Evolutionary conservation across 139 green algal species (phyloP).

Genomic region (Chlamydomonas eustigma): DNA sequence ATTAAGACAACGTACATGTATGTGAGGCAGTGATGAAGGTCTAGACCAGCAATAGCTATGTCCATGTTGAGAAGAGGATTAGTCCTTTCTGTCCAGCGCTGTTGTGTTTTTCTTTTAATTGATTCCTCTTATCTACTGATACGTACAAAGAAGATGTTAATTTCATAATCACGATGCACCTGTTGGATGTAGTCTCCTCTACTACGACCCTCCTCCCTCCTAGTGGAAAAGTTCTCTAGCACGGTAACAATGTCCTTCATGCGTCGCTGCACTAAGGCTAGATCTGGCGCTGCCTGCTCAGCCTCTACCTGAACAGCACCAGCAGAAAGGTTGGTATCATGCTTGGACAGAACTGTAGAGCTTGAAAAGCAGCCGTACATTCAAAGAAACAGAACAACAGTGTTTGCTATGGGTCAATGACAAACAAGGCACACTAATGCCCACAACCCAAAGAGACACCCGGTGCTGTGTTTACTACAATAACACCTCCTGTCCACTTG

Average conservation of each 20-base stretch:
- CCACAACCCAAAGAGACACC: background rate
- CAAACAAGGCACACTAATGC: background rate
- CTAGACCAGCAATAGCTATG: too few relatives aligned
- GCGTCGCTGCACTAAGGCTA: constrained; percentile 38
- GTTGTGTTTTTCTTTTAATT: too few relatives aligned
- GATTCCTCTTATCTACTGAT: too few relatives aligned
- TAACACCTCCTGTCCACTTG: constrained; percentile 49
- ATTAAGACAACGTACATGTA: background rate
- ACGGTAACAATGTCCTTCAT: constrained; percentile 65
- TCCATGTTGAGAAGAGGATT: too few relatives aligned
- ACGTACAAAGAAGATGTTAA: too few relatives aligned
- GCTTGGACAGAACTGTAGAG: too few relatives aligned
- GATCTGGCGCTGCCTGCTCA: constrained; percentile 37
- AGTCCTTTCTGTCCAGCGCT: too few relatives aligned
- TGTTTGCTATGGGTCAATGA: background rate
- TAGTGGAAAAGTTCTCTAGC: constrained; percentile 75
- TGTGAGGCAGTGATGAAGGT: too few relatives aligned
- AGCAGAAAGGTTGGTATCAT: too few relatives aligned
- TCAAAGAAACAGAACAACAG: background rate
- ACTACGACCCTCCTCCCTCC: constrained; percentile 39
- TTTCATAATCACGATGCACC: constrained; percentile 22
- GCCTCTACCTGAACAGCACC: constrained; percentile 53
- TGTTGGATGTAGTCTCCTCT: constrained; percentile 76
- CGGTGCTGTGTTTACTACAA: too few relatives aligned
- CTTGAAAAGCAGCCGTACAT: too few relatives aligned